Evolutionary conservation across 345 rosid genomes (phyloP).

Genomic region (Triadica sebifera): DNA sequence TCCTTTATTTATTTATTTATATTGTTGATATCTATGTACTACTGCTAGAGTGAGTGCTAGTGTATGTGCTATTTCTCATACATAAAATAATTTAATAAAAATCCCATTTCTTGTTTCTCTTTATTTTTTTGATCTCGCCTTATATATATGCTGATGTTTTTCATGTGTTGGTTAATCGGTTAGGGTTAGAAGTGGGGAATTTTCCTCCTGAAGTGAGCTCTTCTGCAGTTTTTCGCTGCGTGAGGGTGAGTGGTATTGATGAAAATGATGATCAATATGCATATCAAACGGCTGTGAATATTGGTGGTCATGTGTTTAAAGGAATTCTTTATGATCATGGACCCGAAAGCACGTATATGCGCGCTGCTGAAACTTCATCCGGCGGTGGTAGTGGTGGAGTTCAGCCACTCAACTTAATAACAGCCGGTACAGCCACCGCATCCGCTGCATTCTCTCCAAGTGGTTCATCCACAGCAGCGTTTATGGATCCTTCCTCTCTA

Average conservation of each 20-base stretch:
- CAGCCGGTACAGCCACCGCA: slow-evolving; percentile 17
- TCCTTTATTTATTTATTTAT: background rate
- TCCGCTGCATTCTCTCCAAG: slow-evolving; percentile 20
- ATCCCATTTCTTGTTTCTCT: background rate
- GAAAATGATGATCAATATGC: slow-evolving; percentile 77
- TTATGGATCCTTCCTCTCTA: slow-evolving; percentile 52
- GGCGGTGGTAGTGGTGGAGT: slow-evolving; percentile 37
- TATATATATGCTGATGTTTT: background rate
- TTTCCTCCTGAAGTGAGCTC: slow-evolving; percentile 73
- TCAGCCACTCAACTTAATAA: slow-evolving; percentile 36
- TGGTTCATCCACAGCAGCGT: slow-evolving; percentile 29
- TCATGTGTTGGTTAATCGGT: background rate
- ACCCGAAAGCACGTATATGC: slow-evolving; percentile 46
- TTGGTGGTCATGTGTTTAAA: slow-evolving; percentile 85
- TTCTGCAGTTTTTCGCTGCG: slow-evolving; percentile 71
- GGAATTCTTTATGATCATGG: slow-evolving; percentile 95
- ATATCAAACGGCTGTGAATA: slow-evolving; percentile 79
- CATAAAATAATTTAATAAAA: slow-evolving; percentile 20
- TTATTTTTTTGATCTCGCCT: background rate
- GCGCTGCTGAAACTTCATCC: slow-evolving; percentile 55
- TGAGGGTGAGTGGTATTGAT: slow-evolving; percentile 63
- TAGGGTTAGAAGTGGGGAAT: slow-evolving; percentile 73
- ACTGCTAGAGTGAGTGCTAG: too few relatives aligned
- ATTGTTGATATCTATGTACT: slow-evolving; percentile 25
- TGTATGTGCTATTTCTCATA: slow-evolving; percentile 12